Percentiles rank a stretch among this genome's conserved stretches.
These are phyloP conservation scores for Phlebopus sp. DNA, from an alignment of 1,284 basidiomycete species.

Conservation along the genomic window DNA sequence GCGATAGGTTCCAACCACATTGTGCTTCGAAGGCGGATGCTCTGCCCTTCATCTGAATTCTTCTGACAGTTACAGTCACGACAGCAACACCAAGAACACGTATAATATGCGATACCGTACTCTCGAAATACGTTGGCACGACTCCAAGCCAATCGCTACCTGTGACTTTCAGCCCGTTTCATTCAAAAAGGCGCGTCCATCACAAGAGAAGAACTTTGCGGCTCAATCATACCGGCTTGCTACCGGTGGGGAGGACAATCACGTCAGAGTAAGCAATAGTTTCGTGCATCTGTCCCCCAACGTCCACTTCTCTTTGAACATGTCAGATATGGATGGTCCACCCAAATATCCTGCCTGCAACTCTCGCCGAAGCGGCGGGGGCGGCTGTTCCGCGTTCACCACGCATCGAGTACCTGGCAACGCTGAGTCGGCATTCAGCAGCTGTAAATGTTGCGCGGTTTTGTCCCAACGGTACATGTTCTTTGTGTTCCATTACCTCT, in stretches of 20 bases:
- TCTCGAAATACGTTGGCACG: slow-evolving; percentile 92
- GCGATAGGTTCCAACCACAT: too few species aligned
- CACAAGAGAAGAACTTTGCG: slow-evolving; percentile 56
- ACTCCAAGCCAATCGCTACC: slow-evolving; percentile 89
- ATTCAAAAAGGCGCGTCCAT: slow-evolving; percentile 74
- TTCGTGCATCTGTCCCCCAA: slow-evolving; percentile 9
- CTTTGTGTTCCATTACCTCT: neutral
- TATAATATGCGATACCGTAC: slow-evolving; percentile 74
- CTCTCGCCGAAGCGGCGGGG: slow-evolving; percentile 51
- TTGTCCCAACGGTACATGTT: slow-evolving; percentile 81
- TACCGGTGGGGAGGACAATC: slow-evolving; percentile 95
- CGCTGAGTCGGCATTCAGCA: slow-evolving; percentile 89
- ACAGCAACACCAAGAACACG: slow-evolving; percentile 4
- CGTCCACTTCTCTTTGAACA: slow-evolving; percentile 8
- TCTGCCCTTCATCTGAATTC: neutral
- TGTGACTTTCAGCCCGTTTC: slow-evolving; percentile 87
- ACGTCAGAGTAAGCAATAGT: slow-evolving; percentile 77
- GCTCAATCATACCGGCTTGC: slow-evolving; percentile 83
- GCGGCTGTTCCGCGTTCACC: slow-evolving; percentile 63
- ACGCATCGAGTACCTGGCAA: slow-evolving; percentile 95
- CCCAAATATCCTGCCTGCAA: slow-evolving; percentile 78
- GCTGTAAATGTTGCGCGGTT: slow-evolving; percentile 97
- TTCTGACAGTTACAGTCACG: slow-evolving; percentile 9
- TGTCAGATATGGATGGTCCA: slow-evolving; percentile 89
- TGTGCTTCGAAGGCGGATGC: too few species aligned